Conservation (phyloP, 805 yeast species). For the Suhomyces sp. region DNA sequence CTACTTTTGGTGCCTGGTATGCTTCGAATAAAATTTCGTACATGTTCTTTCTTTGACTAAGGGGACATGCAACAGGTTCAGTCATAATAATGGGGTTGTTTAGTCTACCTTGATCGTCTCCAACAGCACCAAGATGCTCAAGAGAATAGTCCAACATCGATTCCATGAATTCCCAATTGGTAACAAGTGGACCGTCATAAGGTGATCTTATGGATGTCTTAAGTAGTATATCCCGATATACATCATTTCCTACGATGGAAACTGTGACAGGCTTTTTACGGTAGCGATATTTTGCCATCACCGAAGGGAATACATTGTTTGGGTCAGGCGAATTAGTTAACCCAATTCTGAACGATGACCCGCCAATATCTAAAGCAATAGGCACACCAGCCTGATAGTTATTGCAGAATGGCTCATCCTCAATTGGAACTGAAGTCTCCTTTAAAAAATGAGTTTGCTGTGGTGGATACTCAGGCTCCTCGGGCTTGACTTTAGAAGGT, state of each 20-base stretch:
- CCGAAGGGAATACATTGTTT: conserved; percentile 64
- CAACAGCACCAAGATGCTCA: conserved; percentile 65
- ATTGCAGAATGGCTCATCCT: conserved; percentile 46
- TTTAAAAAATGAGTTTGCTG: conserved; percentile 41
- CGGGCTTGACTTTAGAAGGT: conserved; percentile 9
- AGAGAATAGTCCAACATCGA: conserved; percentile 79
- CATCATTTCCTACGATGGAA: conserved; percentile 81
- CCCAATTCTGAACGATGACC: conserved; percentile 59
- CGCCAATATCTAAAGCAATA: conserved; percentile 86
- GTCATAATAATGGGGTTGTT: conserved; percentile 79
- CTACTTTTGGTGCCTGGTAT: conserved; percentile 68
- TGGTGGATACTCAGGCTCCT: conserved; percentile 33
- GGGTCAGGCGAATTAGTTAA: conserved; percentile 47
- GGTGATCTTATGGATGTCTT: conserved; percentile 72
- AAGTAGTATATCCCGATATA: conserved; percentile 64
- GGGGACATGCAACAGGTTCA: conserved; percentile 72
- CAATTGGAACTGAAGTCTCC: conserved; percentile 37
- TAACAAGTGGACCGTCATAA: conserved; percentile 79
- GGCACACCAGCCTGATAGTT: conserved; percentile 60
- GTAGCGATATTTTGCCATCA: conserved; percentile 74
- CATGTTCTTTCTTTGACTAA: conserved; percentile 67
- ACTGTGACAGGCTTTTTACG: conserved; percentile 60
- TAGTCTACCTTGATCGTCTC: conserved; percentile 44
- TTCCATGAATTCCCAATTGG: conserved; percentile 93
- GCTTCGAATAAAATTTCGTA: conserved; percentile 84